These are phyloP conservation scores for Tylopilus plumbeoviolaceoides DNA, from an alignment of 768 basidiomycete species.

Conservation along the genomic window DNA sequence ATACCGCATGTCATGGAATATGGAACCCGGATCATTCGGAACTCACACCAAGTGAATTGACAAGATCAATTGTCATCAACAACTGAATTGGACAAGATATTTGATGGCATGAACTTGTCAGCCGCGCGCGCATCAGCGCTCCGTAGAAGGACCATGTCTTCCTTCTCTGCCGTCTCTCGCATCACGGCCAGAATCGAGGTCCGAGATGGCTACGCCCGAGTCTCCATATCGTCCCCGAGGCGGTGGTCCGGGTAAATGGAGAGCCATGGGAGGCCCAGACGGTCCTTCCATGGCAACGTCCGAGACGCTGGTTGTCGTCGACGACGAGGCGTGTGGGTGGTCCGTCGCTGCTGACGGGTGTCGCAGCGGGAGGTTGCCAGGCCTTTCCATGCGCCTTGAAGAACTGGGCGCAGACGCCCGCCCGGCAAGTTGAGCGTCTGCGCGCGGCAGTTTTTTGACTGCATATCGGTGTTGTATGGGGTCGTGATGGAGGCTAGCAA, in stretches of 20 bases:
- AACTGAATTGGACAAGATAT: not conserved
- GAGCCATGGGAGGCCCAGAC: slow-evolving; percentile 27
- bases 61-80: slow-evolving; percentile 6
- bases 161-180: slow-evolving; percentile 29
- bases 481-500: slow-evolving; percentile 40
- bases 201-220: slow-evolving; percentile 20
- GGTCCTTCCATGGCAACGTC: slow-evolving; percentile 31
- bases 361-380: slow-evolving; percentile 39
- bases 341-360: slow-evolving; percentile 28
- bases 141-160: slow-evolving; percentile 26
- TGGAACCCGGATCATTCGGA: slow-evolving; percentile 13
- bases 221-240: slow-evolving; percentile 36
- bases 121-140: slow-evolving; percentile 19
- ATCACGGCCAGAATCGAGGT: slow-evolving; percentile 33
- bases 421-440: slow-evolving; percentile 70
- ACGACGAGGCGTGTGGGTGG: slow-evolving; percentile 20
- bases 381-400: slow-evolving; percentile 30
- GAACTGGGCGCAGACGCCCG: slow-evolving; percentile 69
- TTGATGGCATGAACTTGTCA: not conserved
- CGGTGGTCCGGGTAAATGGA: slow-evolving; percentile 31
- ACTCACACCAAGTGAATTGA: slow-evolving; percentile 3
- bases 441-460: slow-evolving; percentile 77
- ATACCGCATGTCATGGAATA: slow-evolving; percentile 13
- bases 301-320: slow-evolving; percentile 17
- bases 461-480: slow-evolving; percentile 36